These are phyloP conservation scores for Vicia faba DNA, from an alignment of 306 rosid genomes.

Conservation along the genomic window DNA sequence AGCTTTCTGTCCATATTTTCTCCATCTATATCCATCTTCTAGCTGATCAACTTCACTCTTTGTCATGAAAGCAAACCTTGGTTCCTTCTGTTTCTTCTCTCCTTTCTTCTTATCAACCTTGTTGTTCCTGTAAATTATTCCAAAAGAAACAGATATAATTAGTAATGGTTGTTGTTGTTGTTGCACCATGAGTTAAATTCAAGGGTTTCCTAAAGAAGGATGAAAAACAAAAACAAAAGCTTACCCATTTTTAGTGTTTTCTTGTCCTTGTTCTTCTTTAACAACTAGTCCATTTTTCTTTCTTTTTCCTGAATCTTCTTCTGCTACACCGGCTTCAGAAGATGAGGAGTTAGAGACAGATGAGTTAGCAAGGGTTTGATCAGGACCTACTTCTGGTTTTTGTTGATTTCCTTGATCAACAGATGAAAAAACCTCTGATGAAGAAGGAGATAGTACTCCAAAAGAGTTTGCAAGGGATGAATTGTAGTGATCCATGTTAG, in stretches of 20 bases:
- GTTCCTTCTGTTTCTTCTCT: slow-evolving; percentile 71
- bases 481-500: slow-evolving; percentile 53
- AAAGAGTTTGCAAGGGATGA: slow-evolving; percentile 56
- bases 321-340: slow-evolving; percentile 58
- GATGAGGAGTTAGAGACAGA: slow-evolving; percentile 68
- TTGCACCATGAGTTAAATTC: slow-evolving; percentile 39
- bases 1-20: slow-evolving; percentile 89
- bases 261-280: slow-evolving; percentile 54
- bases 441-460: slow-evolving; percentile 61
- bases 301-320: slow-evolving; percentile 62
- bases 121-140: slow-evolving; percentile 40
- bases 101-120: slow-evolving; percentile 65
- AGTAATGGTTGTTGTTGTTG: not conserved
- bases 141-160: not conserved
- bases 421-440: slow-evolving; percentile 61
- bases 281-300: slow-evolving; percentile 48
- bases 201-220: slow-evolving; percentile 12
- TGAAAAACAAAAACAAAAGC: not conserved
- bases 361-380: slow-evolving; percentile 52
- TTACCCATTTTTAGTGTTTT: slow-evolving; percentile 72
- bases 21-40: slow-evolving; percentile 92
- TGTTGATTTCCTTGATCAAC: slow-evolving; percentile 36
- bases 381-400: slow-evolving; percentile 30
- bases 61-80: slow-evolving; percentile 84
- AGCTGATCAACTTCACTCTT: slow-evolving; percentile 93